These are phyloP conservation scores for Dactylis glomerata DNA, from an alignment of 176 grass and related monocot species.

Conservation along the genomic window DNA sequence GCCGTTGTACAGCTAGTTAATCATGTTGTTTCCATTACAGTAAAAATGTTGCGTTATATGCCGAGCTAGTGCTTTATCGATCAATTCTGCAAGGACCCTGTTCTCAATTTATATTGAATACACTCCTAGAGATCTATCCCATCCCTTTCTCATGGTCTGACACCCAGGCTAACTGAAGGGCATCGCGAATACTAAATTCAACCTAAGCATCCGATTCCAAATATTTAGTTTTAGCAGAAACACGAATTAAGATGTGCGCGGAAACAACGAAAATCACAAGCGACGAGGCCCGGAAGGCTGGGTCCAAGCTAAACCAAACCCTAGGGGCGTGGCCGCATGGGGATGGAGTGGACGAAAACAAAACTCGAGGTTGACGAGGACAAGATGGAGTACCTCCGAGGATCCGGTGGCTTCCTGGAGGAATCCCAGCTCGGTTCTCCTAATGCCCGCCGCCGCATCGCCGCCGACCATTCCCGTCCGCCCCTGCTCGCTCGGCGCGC, in stretches of 20 bases:
- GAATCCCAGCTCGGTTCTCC: constrained; percentile 27
- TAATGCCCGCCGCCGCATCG: background rate
- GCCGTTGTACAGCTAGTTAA: too few species aligned
- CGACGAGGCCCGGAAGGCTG: background rate
- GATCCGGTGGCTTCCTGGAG: constrained; percentile 51
- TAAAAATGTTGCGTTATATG: too few species aligned
- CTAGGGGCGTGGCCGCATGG: background rate
- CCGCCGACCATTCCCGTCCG: too few species aligned
- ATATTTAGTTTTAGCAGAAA: background rate
- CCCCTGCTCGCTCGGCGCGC: too few species aligned
- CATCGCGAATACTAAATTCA: background rate
- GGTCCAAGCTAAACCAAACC: background rate
- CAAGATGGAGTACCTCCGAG: constrained; percentile 36
- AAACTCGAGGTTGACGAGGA: background rate
- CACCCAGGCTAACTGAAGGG: background rate
- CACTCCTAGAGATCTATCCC: too few species aligned
- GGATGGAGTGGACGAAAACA: background rate
- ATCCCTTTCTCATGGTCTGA: too few species aligned
- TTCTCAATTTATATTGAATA: too few species aligned
- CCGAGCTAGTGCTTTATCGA: too few species aligned
- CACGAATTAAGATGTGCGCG: too few species aligned
- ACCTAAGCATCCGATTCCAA: background rate
- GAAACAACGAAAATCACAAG: background rate
- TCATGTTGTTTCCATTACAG: too few species aligned
- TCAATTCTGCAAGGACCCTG: too few species aligned